Evolutionary conservation across 75 land plant genomes (phyloP).

Genomic region (Sequoia sempervirens): DNA sequence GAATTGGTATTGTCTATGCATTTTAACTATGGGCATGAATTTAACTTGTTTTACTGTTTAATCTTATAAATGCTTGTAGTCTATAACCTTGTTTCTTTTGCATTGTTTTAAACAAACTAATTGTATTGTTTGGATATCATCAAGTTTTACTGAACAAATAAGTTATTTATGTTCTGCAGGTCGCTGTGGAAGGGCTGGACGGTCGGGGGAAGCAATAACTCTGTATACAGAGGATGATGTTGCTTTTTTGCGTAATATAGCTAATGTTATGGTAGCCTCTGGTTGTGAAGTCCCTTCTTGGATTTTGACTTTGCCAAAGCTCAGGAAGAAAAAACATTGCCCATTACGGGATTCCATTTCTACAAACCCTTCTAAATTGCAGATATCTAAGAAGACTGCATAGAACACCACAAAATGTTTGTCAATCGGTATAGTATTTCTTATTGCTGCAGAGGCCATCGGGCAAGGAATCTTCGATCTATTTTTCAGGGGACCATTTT

Average conservation of each 20-base stretch:
- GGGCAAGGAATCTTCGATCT: not conserved
- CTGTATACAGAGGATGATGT: constrained; percentile 86
- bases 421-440: not conserved
- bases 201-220: constrained; percentile 80
- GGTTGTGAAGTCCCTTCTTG: constrained; percentile 96
- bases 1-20: constrained; percentile 61
- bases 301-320: constrained; percentile 68
- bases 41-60: not conserved
- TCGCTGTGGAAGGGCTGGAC: constrained; percentile 90
- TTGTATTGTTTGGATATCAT: not conserved
- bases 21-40: not conserved
- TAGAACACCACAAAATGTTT: not conserved
- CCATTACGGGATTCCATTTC: constrained; percentile 53
- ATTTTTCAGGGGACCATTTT: not conserved
- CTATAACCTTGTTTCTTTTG: not conserved
- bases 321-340: constrained; percentile 51
- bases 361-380: constrained; percentile 15
- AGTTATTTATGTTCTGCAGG: constrained; percentile 29
- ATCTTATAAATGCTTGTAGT: not conserved
- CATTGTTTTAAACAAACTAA: not conserved
- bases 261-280: constrained; percentile 76
- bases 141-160: not conserved
- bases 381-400: not conserved
- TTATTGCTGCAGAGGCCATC: not conserved
- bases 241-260: constrained; percentile 74